These are phyloP conservation scores for Prorocentrum cordatum DNA, from an alignment of 169 alveolate species.

Conservation along the genomic window DNA sequence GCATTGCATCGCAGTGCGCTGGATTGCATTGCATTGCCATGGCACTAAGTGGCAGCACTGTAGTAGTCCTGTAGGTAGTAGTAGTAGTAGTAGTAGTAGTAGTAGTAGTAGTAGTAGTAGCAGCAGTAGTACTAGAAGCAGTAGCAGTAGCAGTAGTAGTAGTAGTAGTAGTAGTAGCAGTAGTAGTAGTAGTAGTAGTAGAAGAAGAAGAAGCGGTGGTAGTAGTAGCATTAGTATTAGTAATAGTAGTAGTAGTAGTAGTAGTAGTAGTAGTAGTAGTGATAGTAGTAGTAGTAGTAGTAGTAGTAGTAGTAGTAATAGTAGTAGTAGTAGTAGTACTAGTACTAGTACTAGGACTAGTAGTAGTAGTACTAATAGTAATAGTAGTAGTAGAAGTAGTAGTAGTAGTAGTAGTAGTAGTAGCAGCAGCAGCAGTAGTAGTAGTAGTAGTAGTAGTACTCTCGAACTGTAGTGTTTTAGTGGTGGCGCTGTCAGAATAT, in stretches of 20 bases:
- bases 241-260: not conserved
- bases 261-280: not conserved
- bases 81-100: not conserved
- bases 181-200: not conserved
- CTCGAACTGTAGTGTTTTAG: too few species aligned
- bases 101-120: not conserved
- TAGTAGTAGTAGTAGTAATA: not conserved
- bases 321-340: not conserved
- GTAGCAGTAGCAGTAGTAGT: not conserved
- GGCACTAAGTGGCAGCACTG: too few species aligned
- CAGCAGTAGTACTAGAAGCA: not conserved
- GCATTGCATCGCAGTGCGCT: too few species aligned
- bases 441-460: not conserved
- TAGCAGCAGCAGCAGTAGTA: not conserved
- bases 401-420: not conserved
- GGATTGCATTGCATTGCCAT: too few species aligned
- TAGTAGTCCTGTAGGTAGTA: not conserved
- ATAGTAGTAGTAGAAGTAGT: not conserved
- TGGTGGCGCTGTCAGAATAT: too few species aligned
- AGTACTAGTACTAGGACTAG: not conserved
- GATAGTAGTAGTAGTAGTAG: not conserved
- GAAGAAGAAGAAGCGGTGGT: not conserved
- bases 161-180: not conserved
- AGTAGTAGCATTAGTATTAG: not conserved
- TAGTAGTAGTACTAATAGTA: not conserved